A percentile compares a stretch with the other conserved stretches of the same genome.
Evolutionary conservation across 176 grass and related monocot species (phyloP).

Genomic region (Avena sativa): DNA sequence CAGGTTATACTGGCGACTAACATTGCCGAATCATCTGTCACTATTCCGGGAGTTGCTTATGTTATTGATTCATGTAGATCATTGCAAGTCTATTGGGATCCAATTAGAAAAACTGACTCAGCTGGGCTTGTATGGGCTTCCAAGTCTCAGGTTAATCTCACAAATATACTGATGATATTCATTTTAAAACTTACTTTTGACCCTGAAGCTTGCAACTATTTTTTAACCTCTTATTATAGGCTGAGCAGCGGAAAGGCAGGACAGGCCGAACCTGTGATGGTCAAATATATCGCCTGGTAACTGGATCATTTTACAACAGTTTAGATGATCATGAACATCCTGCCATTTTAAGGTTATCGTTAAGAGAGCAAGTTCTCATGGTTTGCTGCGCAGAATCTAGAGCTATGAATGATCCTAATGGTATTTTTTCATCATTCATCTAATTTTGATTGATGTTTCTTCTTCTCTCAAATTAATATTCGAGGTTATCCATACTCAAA

Average conservation of each 20-base stretch:
- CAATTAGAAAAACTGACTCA: slow-evolving; percentile 72
- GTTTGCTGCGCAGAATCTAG: slow-evolving; percentile 80
- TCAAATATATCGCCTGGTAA: slow-evolving; percentile 75
- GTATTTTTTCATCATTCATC: slow-evolving; percentile 55
- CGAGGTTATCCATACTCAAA: neutral
- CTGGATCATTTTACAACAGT: slow-evolving; percentile 72
- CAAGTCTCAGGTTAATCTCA: slow-evolving; percentile 74
- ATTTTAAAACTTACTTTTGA: slow-evolving; percentile 33
- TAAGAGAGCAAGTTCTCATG: slow-evolving; percentile 91
- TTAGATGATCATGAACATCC: slow-evolving; percentile 86
- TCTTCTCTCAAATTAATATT: slow-evolving; percentile 26
- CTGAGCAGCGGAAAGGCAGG: slow-evolving; percentile 92
- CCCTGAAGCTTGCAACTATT: slow-evolving; percentile 19
- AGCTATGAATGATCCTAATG: slow-evolving; percentile 82
- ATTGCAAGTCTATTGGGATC: slow-evolving; percentile 88
- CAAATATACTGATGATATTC: slow-evolving; percentile 26
- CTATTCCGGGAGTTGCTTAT: slow-evolving; percentile 88
- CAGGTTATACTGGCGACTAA: slow-evolving; percentile 97
- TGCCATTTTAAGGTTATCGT: slow-evolving; percentile 85
- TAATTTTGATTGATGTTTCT: slow-evolving; percentile 40
- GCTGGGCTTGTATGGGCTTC: slow-evolving; percentile 85
- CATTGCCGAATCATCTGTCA: slow-evolving; percentile 96
- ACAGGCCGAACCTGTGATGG: slow-evolving; percentile 93
- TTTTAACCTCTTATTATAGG: slow-evolving; percentile 55
- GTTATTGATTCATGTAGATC: slow-evolving; percentile 93